Evolutionary conservation across 1,284 basidiomycete species (phyloP).

Genomic region (Pseudozyma sp.): DNA sequence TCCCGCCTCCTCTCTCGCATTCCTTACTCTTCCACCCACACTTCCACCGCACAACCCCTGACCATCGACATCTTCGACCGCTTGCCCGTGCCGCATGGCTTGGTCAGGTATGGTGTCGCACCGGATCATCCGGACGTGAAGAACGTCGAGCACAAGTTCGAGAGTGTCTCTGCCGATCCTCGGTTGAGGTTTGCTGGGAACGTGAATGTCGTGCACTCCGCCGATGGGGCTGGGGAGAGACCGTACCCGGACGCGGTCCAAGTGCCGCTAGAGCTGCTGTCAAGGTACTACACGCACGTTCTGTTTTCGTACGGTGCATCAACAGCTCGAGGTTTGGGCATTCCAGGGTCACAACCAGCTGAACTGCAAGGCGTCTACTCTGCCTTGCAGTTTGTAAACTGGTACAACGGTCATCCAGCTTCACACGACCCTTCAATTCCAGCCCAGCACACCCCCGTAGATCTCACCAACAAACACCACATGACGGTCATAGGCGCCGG

Average conservation of each 20-base stretch:
- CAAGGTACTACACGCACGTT: conserved; percentile 81
- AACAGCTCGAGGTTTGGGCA: conserved; percentile 70
- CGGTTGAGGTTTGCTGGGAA: conserved; percentile 81
- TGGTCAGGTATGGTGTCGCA: conserved; percentile 95
- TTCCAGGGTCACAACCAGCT: conserved; percentile 71
- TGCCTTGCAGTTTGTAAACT: conserved; percentile 89
- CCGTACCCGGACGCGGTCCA: conserved; percentile 72
- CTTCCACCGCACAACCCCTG: conserved; percentile 29
- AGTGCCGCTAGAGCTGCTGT: conserved; percentile 75
- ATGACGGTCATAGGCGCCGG: conserved; percentile 92
- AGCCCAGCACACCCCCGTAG: conserved; percentile 64
- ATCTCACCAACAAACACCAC: conserved; percentile 74
- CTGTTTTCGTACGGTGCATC: conserved; percentile 85
- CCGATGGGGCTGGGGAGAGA: conserved; percentile 32
- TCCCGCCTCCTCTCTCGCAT: conserved; percentile 56
- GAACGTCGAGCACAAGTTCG: conserved; percentile 98
- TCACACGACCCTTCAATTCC: conserved; percentile 58
- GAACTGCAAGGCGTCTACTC: conserved; percentile 75
- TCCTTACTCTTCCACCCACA: conserved; percentile 17
- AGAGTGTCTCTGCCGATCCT: conserved; percentile 70
- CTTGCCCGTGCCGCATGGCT: conserved; percentile 91
- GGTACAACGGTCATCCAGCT: conserved; percentile 93
- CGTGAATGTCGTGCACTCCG: conserved; percentile 75
- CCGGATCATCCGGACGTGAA: conserved; percentile 99
- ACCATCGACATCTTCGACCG: conserved; percentile 89